Percentiles rank a stretch among this genome's conserved stretches.
These are phyloP conservation scores for Teratosphaeria pseudoeucalypti DNA, from an alignment of 2,329 filamentous ascomycete species.

Conservation along the genomic window DNA sequence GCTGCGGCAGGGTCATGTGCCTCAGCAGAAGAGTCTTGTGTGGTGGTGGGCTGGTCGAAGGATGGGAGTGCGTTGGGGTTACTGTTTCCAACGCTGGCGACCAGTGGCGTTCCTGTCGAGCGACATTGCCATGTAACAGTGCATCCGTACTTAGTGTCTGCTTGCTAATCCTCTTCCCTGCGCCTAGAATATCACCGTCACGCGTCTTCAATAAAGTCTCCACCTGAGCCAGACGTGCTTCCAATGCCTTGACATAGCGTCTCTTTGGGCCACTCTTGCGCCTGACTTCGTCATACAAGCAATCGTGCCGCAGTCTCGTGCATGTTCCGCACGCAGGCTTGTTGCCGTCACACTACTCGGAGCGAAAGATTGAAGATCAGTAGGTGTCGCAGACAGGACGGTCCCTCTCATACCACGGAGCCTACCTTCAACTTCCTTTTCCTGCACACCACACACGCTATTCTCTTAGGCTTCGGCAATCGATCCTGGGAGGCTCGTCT, in stretches of 20 bases:
- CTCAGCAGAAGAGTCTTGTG: constrained; percentile 5
- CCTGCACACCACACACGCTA: constrained; percentile 88
- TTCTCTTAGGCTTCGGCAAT: constrained; percentile 55
- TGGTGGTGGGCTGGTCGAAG: constrained; percentile 1
- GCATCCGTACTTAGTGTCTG: constrained; percentile 4
- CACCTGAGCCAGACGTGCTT: constrained; percentile 78
- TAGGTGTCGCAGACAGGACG: background rate
- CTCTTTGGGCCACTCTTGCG: constrained; percentile 92
- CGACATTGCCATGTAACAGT: background rate
- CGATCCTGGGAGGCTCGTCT: constrained; percentile 47
- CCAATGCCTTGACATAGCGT: constrained; percentile 87
- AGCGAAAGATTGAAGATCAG: background rate
- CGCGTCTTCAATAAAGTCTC: constrained; percentile 82
- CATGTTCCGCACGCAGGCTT: constrained; percentile 84
- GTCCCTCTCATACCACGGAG: background rate
- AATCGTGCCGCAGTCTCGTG: constrained; percentile 72
- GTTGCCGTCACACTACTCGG: constrained; percentile 58
- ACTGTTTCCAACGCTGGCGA: constrained; percentile 6
- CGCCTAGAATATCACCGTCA: constrained; percentile 13
- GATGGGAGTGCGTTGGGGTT: constrained; percentile 7
- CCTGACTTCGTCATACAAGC: constrained; percentile 82
- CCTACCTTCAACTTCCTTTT: constrained; percentile 67
- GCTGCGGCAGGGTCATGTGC: constrained; percentile 2
- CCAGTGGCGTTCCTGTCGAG: constrained; percentile 8
- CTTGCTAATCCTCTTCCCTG: background rate